Base-by-base conservation (phyloP, 108 stramenopile genomes). In the Pseudonitzschia multiseries region DNA sequence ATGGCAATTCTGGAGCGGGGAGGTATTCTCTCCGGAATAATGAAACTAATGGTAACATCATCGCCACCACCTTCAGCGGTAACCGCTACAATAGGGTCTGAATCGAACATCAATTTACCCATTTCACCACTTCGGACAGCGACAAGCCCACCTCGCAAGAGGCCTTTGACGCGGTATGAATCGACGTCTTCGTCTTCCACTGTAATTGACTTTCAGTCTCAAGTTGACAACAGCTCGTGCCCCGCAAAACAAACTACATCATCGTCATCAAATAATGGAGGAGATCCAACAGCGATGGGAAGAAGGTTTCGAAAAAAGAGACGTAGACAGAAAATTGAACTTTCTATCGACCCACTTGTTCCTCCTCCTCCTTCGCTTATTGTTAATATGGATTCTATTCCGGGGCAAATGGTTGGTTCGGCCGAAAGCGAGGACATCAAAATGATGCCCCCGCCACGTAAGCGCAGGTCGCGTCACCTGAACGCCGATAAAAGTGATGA, bases 281-380 rank as follows among this genome's bases (percentile, higher is more conserved):
- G 48, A 12, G 81, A 82, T 65, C 81, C 81, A 0, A 82, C 81
- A 28, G 65, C 73, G 29, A 20, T 56, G 31, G 81, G 81, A 29
- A 21, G 81, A 69, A 60, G 43, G 13, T 74, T 78, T 26, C 73
- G 81, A 40, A 74, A 65, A 54, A 72, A 77, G 24, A 69, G 74
- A 40, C 54, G 81, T 46, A 53, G 52, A 31, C 20, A 60, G 52
- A 50, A 65, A 72, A 21, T 61, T 24, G 61, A 33, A 62, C 40
- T 8, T 20, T 14, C 29, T 22, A 9, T 15, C n/a, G 13, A n/a
- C n/a, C 24, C 53, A 8, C 26, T n/a, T 14, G 8, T 29, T 63
- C 62, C n/a, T 26, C 62, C n/a, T 26, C 62, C 22, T 28, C 28
- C 62, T 28, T 63, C 33, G 15, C 53, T 15, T 8, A 54, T 8